Percentiles rank a stretch among this genome's conserved stretches.
Conservation (phyloP, 1,284 basidiomycete genomes). For the Trichosporon inkin region DNA sequence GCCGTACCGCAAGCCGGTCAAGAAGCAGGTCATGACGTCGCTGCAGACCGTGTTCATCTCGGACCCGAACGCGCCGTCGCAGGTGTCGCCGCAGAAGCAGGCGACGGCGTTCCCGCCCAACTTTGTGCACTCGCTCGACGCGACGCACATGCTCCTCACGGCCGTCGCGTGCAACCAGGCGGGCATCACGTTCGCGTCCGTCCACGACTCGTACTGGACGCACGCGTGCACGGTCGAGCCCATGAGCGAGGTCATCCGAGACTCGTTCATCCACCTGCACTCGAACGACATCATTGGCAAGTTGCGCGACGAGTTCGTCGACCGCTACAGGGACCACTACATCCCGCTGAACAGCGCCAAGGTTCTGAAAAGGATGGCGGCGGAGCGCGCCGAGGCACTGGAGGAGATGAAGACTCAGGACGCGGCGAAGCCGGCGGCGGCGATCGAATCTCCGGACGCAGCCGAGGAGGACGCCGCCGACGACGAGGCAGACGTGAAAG, state of each 20-base stretch:
- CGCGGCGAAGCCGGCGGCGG: constrained; percentile 11
- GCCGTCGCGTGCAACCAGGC: constrained; percentile 78
- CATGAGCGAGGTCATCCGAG: constrained; percentile 86
- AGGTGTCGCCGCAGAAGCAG: constrained; percentile 84
- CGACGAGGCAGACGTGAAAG: constrained; percentile 3
- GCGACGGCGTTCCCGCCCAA: constrained; percentile 97
- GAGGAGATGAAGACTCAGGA: constrained; percentile 34
- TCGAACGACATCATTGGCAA: constrained; percentile 71
- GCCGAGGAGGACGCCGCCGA: constrained; percentile 3
- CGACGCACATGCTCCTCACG: constrained; percentile 98
- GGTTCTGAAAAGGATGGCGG: constrained; percentile 15
- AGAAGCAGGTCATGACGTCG: constrained; percentile 72
- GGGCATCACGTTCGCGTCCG: constrained; percentile 81
- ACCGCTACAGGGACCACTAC: constrained; percentile 71
- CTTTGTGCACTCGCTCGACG: constrained; percentile 96
- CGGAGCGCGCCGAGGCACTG: constrained; percentile 21
- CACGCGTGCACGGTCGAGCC: constrained; percentile 82
- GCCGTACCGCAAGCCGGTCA: constrained; percentile 83
- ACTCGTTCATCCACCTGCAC: constrained; percentile 90
- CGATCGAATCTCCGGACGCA: no score
- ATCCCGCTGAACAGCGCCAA: constrained; percentile 58
- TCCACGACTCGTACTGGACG: constrained; percentile 99
- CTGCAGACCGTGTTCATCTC: constrained; percentile 91
- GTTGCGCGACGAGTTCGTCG: constrained; percentile 61
- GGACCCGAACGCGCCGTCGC: constrained; percentile 73